Evolutionary conservation across 2,329 filamentous ascomycete species (phyloP), one percentile per base, ranked within the genome.

Genomic region (Xylaria digitata): DNA sequence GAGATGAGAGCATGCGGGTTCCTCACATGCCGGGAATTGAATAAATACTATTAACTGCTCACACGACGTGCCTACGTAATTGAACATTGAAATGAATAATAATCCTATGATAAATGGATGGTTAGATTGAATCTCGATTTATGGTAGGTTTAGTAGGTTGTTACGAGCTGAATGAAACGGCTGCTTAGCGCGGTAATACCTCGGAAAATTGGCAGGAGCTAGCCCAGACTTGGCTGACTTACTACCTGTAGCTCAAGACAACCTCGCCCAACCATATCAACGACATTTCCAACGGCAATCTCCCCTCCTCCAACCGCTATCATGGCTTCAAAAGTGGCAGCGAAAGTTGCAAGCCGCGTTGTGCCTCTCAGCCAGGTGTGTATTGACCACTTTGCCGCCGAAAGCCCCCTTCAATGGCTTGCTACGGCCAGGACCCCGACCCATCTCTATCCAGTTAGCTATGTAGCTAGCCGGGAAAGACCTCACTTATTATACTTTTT

Each of bases 281-380:
- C 63, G 54, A 40, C 61, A 56, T 55, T 61, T 56, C 58, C 67
- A 71, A 63, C 70, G 50, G 69, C 66, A 72, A 67, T 61, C 60
- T 62, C 65, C 69, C 63, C 61, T 63, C 66, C 63, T 60, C 55
- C 74, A 67, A 75, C 59, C 75, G 79, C 75, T 80, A 83, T 74
- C 69, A 90, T 90, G 88, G 87, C 86, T 74, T 86, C 86, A 73
- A 88, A 89, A 81, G 86, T 82, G 76, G 85, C 81, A 75, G 83
- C 83, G 63, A 88, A 88, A 77, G 83, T 83, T 74, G 84, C 82
- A 64, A 83, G 84, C 70, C 82, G 83, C 73, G 82, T 86, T 65
- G 79, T 90, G 64, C 82, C 82, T 75, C 82, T 92, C 72, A 81
- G 82, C 73, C 86, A 89, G 83, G 89, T 91, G 82, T 73, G 81